These are phyloP conservation scores for Macrocystidia cucumis DNA, from an alignment of 1,284 basidiomycete species.

Conservation along the genomic window DNA sequence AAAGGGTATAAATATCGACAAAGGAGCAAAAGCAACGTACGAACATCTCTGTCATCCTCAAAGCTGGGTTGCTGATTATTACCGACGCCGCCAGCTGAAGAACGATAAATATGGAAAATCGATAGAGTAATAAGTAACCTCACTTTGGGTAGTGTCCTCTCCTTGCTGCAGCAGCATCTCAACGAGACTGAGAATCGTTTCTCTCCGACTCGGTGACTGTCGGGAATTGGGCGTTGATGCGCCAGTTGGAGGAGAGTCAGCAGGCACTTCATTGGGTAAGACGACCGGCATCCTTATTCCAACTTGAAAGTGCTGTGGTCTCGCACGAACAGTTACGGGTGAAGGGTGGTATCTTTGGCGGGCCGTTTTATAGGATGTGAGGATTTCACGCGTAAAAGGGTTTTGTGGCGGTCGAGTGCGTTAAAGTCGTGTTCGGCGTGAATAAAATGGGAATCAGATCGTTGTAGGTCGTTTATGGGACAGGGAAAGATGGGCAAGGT, in stretches of 20 bases:
- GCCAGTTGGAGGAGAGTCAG: constrained; percentile 11
- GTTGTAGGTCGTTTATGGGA: constrained; percentile 10
- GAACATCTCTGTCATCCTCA: constrained; percentile 58
- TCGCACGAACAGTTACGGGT: no score
- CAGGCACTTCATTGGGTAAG: constrained; percentile 8
- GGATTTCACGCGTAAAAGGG: background rate
- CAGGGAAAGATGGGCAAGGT: constrained; percentile 2
- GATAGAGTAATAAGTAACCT: constrained; percentile 12
- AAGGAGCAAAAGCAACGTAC: constrained; percentile 34
- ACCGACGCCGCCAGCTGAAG: no score
- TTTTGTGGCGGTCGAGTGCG: constrained; percentile 8
- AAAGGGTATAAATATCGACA: background rate
- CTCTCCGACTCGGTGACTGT: constrained; percentile 30
- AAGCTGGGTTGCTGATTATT: constrained; percentile 32
- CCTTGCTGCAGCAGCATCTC: constrained; percentile 57
- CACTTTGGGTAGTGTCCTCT: constrained; percentile 35
- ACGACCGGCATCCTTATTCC: constrained; percentile 9
- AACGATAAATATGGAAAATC: background rate
- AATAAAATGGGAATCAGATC: constrained; percentile 7
- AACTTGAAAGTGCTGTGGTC: constrained; percentile 3
- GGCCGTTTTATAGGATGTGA: constrained; percentile 6
- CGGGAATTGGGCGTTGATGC: constrained; percentile 11
- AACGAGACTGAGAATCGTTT: constrained; percentile 58
- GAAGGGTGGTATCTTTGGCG: no score
- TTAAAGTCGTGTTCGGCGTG: constrained; percentile 12